phyloP scores from a whole-genome alignment of 371 early-diverging fungal genomes.

The Nematocida ironsii region DNA sequence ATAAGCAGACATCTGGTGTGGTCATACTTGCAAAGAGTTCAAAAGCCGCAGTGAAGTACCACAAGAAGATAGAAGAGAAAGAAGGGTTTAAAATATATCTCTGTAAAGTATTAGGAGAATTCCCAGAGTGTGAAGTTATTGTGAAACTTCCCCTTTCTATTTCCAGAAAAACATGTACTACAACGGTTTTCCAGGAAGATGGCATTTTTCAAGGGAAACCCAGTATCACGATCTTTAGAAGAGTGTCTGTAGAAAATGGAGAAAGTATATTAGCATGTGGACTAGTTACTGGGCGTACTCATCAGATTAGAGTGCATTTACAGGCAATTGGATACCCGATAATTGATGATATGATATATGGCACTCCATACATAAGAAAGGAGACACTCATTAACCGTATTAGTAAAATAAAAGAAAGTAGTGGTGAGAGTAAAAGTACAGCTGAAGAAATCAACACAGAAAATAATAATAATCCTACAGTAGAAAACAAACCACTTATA shows the following conservation, averaged over 20 bases:
- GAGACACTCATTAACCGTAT: not conserved
- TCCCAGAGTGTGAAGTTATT: slow-evolving; percentile 61
- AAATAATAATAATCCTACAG: not conserved
- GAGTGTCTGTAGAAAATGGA: slow-evolving; percentile 45
- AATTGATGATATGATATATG: slow-evolving; percentile 76
- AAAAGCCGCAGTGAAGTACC: slow-evolving; percentile 46
- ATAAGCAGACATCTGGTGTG: slow-evolving; percentile 71
- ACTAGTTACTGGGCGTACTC: slow-evolving; percentile 91
- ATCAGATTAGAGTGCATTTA: slow-evolving; percentile 96
- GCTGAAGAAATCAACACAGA: not conserved
- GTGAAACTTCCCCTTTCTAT: slow-evolving; percentile 56
- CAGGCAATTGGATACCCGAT: slow-evolving; percentile 89
- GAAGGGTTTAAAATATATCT: slow-evolving; percentile 68
- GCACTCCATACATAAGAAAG: slow-evolving; percentile 3
- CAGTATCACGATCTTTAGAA: slow-evolving; percentile 63
- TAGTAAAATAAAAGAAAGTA: not conserved
- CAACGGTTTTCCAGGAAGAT: slow-evolving; percentile 18
- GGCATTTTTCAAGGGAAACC: slow-evolving; percentile 61
- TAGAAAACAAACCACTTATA: not conserved
- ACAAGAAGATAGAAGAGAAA: slow-evolving; percentile 57
- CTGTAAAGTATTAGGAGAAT: slow-evolving; percentile 67
- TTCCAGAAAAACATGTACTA: slow-evolving; percentile 50
- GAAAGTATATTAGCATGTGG: slow-evolving; percentile 71
- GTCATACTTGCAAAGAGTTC: slow-evolving; percentile 66
- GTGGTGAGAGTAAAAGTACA: not conserved